phyloP scores from a whole-genome alignment of 148 eudicot species.

The Camellia sinensis region DNA sequence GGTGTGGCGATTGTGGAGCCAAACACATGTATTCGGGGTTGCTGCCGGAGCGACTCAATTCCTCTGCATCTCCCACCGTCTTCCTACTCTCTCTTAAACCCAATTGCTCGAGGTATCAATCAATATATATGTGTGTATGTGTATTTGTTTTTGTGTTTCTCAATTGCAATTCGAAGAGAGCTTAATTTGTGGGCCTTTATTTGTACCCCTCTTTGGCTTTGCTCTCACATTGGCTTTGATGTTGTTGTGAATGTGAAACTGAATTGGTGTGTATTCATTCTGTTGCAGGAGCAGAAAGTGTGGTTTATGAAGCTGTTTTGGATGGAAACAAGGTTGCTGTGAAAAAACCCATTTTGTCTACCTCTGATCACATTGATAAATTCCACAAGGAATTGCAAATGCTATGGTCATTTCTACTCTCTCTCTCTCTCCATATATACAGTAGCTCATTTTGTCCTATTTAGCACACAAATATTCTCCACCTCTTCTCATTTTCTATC shows the following conservation, averaged over 20 bases:
- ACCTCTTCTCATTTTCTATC: too few species aligned
- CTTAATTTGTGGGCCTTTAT: not conserved
- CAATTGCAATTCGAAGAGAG: not conserved
- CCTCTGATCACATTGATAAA: constrained; percentile 77
- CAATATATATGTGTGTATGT: not conserved
- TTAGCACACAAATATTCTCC: too few species aligned
- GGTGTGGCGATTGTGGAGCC: constrained; percentile 55
- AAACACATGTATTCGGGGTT: constrained; percentile 85
- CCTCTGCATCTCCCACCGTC: constrained; percentile 84
- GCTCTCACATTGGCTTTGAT: not conserved
- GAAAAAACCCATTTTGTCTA: constrained; percentile 82
- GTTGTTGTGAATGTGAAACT: not conserved
- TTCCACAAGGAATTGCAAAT: constrained; percentile 85
- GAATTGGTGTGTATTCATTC: not conserved
- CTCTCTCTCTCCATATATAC: not conserved
- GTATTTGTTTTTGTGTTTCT: not conserved
- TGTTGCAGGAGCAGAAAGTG: constrained; percentile 78
- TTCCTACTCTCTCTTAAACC: constrained; percentile 55
- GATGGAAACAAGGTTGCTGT: constrained; percentile 75
- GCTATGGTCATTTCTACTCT: constrained; percentile 46
- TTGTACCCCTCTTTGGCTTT: not conserved
- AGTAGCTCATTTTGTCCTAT: too few species aligned
- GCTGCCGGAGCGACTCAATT: constrained; percentile 73
- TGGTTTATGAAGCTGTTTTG: constrained; percentile 75
- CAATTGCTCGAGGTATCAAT: constrained; percentile 93